Percentiles rank a stretch among this genome's conserved stretches.
Conservation (phyloP, 306 rosid species). For the Quercus mongolica region DNA sequence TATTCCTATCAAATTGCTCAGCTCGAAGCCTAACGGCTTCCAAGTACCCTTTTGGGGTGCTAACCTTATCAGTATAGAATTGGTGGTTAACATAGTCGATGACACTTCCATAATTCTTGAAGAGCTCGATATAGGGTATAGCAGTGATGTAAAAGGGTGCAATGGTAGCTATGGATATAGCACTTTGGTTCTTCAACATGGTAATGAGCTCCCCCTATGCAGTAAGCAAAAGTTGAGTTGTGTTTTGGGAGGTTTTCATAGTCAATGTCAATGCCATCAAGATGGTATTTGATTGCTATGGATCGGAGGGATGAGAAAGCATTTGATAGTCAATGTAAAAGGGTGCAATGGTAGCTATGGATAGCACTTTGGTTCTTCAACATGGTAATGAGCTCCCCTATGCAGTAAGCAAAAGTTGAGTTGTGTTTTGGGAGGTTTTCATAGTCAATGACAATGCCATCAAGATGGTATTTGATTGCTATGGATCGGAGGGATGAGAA, state of each 20-base stretch:
- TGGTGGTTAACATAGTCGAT: constrained; percentile 54
- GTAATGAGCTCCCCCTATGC: constrained; percentile 56
- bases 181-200: constrained; percentile 39
- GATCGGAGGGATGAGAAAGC: constrained; percentile 46
- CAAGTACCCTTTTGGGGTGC: constrained; percentile 32
- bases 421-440: constrained; percentile 37
- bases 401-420: constrained; percentile 43
- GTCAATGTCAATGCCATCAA: constrained; percentile 56
- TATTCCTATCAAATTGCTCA: constrained; percentile 21
- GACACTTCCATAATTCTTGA: constrained; percentile 21
- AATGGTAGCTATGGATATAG: constrained; percentile 45
- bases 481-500: constrained; percentile 38
- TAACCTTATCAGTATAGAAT: constrained; percentile 48
- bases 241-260: constrained; percentile 43
- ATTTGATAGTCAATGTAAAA: constrained; percentile 33
- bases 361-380: constrained; percentile 45
- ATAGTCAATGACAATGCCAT: constrained; percentile 52
- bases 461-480: constrained; percentile 36
- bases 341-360: constrained; percentile 51
- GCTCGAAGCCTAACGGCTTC: constrained; percentile 26
- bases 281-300: constrained; percentile 29
- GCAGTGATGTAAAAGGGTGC: constrained; percentile 49
- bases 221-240: constrained; percentile 34
- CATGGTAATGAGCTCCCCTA: constrained; percentile 50
- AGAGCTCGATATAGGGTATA: constrained; percentile 38